Conservation (phyloP, 2,329 filamentous ascomycete species). For the Clonostachys solani region DNA sequence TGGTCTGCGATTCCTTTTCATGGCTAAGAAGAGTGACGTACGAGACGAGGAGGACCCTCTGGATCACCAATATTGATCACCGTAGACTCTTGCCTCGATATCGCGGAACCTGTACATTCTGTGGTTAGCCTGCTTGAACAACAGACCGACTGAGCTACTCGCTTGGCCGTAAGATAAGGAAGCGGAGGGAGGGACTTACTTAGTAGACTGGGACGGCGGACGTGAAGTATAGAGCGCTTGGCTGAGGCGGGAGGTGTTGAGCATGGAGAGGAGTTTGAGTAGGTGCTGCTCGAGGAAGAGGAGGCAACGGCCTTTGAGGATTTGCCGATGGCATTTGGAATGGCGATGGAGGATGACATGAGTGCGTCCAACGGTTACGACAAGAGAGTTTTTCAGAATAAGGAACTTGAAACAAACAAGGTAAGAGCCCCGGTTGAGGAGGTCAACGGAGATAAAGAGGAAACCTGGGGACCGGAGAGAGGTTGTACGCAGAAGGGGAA, state of each 20-base stretch:
- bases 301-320: conserved; percentile 40
- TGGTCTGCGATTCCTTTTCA: not conserved
- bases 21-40: conserved; percentile 30
- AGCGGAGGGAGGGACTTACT: conserved; percentile 34
- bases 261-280: conserved; percentile 39
- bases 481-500: no score
- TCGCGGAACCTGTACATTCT: conserved; percentile 54
- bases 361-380: conserved; percentile 5
- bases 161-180: not conserved
- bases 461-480: no score
- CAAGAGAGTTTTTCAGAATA: not conserved
- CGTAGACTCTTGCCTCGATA: conserved; percentile 73
- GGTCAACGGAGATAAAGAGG: no score
- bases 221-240: conserved; percentile 44
- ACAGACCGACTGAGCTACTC: not conserved
- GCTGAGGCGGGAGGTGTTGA: conserved; percentile 53
- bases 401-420: no score
- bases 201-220: conserved; percentile 57
- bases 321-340: conserved; percentile 44
- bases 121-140: not conserved
- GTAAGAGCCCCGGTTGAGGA: no score
- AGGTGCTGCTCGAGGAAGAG: conserved; percentile 33
- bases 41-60: conserved; percentile 68
- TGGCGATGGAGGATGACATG: conserved; percentile 68
- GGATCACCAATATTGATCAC: conserved; percentile 75